Conservation (phyloP, 169 alveolate species). For the Perkinsus marinus region DNA sequence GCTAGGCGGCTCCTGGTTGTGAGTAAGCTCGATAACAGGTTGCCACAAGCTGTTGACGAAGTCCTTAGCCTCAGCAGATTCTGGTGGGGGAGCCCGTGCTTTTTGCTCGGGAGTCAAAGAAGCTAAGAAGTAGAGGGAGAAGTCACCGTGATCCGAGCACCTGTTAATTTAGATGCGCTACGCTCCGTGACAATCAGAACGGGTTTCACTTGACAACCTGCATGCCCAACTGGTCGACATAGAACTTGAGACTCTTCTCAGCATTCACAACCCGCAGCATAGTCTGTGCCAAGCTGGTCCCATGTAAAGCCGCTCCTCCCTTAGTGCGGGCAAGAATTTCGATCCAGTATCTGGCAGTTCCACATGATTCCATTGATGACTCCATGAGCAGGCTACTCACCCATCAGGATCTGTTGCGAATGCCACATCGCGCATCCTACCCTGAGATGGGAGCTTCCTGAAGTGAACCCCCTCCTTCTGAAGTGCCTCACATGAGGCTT, state of each 20-base stretch:
- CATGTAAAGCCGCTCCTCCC: background rate
- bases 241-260: slow-evolving; percentile 31
- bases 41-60: slow-evolving; percentile 33
- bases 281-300: slow-evolving; percentile 27
- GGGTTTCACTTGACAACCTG: slow-evolving; percentile 13
- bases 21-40: slow-evolving; percentile 49
- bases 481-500: slow-evolving; percentile 16
- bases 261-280: slow-evolving; percentile 34
- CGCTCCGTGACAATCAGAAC: background rate
- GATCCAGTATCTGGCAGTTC: slow-evolving; percentile 29
- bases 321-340: slow-evolving; percentile 30
- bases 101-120: background rate
- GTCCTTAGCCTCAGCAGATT: no score
- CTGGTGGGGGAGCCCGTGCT: no score
- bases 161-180: background rate
- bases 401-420: slow-evolving; percentile 39
- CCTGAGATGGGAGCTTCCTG: slow-evolving; percentile 32
- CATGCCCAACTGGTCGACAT: slow-evolving; percentile 29
- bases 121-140: background rate
- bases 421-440: slow-evolving; percentile 33
- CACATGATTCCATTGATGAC: background rate
- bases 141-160: background rate
- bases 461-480: slow-evolving; percentile 26
- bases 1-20: slow-evolving; percentile 43
- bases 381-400: slow-evolving; percentile 1